Base-by-base conservation (phyloP, 306 rosid genomes). In the Sicyos baderoa region DNA sequence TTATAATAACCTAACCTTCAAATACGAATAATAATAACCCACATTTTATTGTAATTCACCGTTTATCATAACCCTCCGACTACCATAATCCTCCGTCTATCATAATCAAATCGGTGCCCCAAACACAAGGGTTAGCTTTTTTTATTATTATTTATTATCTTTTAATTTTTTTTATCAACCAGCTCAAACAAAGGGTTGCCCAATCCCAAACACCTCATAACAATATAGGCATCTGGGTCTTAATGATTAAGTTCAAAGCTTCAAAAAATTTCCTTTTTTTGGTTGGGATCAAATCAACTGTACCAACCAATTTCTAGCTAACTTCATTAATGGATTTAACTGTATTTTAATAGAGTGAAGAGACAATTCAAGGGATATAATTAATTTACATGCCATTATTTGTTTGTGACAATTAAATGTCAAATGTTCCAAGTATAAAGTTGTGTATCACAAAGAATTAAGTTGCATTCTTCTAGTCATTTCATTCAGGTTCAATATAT, bases 301-400 rank as follows among this genome's bases (percentile, higher is more conserved):
- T 21, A 25, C 56, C 71, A 23, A 67, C 57, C 42, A 67, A 25
- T 23, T 16, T 67, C 57, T 16, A 48, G 25, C 57, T 15, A 48
- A 67, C 57, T 48, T 45, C 71, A 65, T 65, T 67, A 48, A 67
- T 67, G 45, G 23, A 67, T 67, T 48, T 48, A 7, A 25, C 42
- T 48, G 72, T 67, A 23, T 25, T 67, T 40, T 13, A 47, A 25
- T 47, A 4, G 72, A 67, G 23, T 48, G 72, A 67, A 67, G 55
- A 67, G 72, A 47, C 72, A 3, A 49, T 45, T 44, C 42, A 67
- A 67, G 9, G 49, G 44, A 42, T 67, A 48, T 22, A 48, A 48
- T 23, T 67, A 5, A 29, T 29, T 1, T 44, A 17, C 40, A 65
- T 12, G 54, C 54, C 19, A 45, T 45, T 65, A 40, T 40, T 1